A percentile compares a stretch with the other conserved stretches of the same genome.
phyloP scores from a whole-genome alignment of 192 early-diverging fungal species.

The Coemansia sp. region DNA sequence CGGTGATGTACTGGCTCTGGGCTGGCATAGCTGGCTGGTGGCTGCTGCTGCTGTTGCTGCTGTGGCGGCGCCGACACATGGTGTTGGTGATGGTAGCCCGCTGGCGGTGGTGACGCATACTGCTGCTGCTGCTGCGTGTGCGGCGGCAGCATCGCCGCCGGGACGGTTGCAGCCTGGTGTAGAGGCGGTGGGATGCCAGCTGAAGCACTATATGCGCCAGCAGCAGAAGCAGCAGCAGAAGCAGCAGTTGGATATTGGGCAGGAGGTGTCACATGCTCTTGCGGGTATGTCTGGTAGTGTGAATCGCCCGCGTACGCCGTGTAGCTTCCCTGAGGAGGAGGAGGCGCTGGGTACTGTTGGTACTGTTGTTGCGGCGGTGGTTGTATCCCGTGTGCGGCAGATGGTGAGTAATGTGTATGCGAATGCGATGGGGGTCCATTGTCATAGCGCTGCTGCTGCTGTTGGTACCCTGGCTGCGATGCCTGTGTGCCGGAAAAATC shows the following conservation, averaged over 20 bases:
- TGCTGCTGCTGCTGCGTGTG: slow-evolving; percentile 14
- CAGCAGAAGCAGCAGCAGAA: background rate
- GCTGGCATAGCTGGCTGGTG: background rate
- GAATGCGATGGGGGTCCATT: slow-evolving; percentile 1
- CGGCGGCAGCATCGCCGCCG: slow-evolving; percentile 10
- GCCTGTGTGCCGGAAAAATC: background rate
- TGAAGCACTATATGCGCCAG: slow-evolving; percentile 10
- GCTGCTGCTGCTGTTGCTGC: too few species aligned
- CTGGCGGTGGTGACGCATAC: background rate
- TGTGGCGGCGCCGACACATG: background rate
- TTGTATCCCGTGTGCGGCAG: background rate
- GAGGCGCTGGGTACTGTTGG: slow-evolving; percentile 10
- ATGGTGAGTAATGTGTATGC: background rate
- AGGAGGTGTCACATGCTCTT: slow-evolving; percentile 2
- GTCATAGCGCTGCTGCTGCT: slow-evolving; percentile 11
- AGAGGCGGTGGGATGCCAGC: slow-evolving; percentile 2
- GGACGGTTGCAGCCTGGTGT: slow-evolving; percentile 13
- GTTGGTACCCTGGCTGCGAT: background rate
- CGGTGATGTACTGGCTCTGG: background rate
- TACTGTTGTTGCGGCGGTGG: slow-evolving; percentile 6
- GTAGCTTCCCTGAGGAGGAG: slow-evolving; percentile 13
- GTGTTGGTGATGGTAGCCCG: slow-evolving; percentile 6
- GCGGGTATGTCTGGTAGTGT: slow-evolving; percentile 10
- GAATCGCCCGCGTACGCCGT: slow-evolving; percentile 4
- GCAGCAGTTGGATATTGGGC: background rate